These are phyloP conservation scores for Yamadazyma nakazawae DNA, from an alignment of 805 yeast species.

Conservation along the genomic window DNA sequence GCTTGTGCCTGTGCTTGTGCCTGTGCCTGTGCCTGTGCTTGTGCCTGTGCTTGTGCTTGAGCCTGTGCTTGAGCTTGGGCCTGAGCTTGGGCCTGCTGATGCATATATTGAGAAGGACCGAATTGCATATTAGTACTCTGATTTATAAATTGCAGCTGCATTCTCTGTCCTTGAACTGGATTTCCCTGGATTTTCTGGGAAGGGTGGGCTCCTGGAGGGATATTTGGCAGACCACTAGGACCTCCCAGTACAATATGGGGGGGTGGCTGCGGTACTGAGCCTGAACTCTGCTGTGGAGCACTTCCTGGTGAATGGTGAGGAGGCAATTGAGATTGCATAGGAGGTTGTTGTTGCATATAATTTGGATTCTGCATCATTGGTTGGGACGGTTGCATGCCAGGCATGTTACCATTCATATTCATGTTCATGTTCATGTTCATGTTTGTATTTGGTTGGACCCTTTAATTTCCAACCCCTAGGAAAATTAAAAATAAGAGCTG, in stretches of 20 bases:
- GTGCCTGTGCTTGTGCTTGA: not conserved
- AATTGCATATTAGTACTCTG: constrained; percentile 13
- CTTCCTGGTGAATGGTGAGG: constrained; percentile 3
- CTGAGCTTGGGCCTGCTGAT: constrained; percentile 7
- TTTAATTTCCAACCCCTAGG: too few relatives aligned
- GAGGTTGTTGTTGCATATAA: not conserved
- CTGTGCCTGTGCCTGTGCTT: constrained; percentile 2
- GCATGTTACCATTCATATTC: constrained; percentile 5
- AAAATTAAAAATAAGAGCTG: too few relatives aligned
- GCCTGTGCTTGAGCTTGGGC: constrained; percentile 6
- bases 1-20: constrained; percentile 4
- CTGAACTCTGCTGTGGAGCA: not conserved
- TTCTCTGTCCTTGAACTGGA: constrained; percentile 4
- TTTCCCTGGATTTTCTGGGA: not conserved
- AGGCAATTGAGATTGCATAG: constrained; percentile 13
- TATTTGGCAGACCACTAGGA: constrained; percentile 1
- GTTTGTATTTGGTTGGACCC: not conserved
- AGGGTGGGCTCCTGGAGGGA: not conserved
- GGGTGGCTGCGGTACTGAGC: constrained; percentile 3
- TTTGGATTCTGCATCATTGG: constrained; percentile 10
- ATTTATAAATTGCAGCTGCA: constrained; percentile 14
- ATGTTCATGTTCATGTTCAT: constrained; percentile 1
- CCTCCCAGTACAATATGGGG: not conserved
- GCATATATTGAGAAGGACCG: constrained; percentile 5
- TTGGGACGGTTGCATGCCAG: constrained; percentile 1